phyloP scores from a whole-genome alignment of 257 asterid genomes.

The Lycium barbarum region DNA sequence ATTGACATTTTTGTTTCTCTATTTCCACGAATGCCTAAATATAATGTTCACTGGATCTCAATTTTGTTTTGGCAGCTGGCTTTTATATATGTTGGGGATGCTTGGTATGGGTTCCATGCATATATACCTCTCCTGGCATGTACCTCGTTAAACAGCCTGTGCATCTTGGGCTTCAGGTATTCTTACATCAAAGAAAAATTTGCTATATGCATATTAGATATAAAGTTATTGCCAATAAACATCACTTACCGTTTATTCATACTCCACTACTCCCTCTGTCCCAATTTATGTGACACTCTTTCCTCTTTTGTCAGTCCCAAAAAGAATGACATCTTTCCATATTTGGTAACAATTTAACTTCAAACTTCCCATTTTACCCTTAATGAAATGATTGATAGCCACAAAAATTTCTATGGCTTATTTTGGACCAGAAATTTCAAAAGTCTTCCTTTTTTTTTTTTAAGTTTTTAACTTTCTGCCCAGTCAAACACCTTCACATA shows the following conservation, averaged over 20 bases:
- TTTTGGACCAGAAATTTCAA: no score
- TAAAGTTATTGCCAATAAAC: not conserved
- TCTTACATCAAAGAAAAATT: constrained; percentile 4
- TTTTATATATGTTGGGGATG: constrained; percentile 99
- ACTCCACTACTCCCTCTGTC: not conserved
- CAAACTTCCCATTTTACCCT: no score
- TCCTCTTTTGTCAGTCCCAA: no score
- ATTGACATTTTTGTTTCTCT: not conserved
- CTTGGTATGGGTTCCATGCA: constrained; percentile 96
- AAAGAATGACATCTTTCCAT: no score
- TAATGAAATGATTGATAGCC: no score
- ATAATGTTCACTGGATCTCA: constrained; percentile 24
- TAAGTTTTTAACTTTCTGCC: no score
- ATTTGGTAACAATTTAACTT: no score
- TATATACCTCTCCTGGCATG: constrained; percentile 99
- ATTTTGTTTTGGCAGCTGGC: constrained; percentile 70
- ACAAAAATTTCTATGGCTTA: no score
- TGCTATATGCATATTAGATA: not conserved
- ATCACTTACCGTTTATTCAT: not conserved
- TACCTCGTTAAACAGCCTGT: constrained; percentile 96
- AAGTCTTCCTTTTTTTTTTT: no score
- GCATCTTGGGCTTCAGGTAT: constrained; percentile 85
- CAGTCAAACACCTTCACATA: no score
- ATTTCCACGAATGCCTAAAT: constrained; percentile 18
- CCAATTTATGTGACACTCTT: no score